phyloP scores from a whole-genome alignment of 1,139 yeast species.

The Scheffersomyces illinoinensis region DNA sequence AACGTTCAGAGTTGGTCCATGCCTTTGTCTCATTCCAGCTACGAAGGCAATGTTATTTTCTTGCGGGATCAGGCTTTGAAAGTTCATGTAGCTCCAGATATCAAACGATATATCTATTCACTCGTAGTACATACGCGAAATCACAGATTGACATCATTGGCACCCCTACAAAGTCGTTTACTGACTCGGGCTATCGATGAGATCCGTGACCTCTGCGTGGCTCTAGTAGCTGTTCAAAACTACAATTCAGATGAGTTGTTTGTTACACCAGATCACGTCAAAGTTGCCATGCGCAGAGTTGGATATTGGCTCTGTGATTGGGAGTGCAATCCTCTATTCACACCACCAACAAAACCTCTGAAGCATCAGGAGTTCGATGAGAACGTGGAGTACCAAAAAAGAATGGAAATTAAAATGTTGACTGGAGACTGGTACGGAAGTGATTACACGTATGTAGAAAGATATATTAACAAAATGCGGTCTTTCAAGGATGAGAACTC shows the following conservation, averaged over 20 bases:
- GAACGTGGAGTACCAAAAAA: slow-evolving; percentile 15
- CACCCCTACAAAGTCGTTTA: slow-evolving; percentile 38
- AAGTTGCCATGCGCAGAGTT: slow-evolving; percentile 43
- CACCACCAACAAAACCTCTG: slow-evolving; percentile 2
- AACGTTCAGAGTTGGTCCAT: slow-evolving; percentile 11
- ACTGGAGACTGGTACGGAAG: slow-evolving; percentile 52
- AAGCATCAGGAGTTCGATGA: slow-evolving; percentile 6
- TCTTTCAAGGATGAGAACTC: slow-evolving; percentile 21
- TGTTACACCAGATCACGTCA: slow-evolving; percentile 42
- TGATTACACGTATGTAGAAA: slow-evolving; percentile 38
- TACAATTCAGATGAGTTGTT: slow-evolving; percentile 15
- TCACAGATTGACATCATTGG: slow-evolving; percentile 42
- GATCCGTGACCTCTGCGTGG: slow-evolving; percentile 25
- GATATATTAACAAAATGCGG: slow-evolving; percentile 25
- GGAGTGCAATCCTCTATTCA: slow-evolving; percentile 29
- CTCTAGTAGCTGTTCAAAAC: slow-evolving; percentile 32
- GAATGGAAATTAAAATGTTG: slow-evolving; percentile 34
- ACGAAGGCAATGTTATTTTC: slow-evolving; percentile 2
- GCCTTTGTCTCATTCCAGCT: neutral
- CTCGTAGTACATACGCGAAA: slow-evolving; percentile 39
- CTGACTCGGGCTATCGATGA: slow-evolving; percentile 34
- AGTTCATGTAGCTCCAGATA: slow-evolving; percentile 37
- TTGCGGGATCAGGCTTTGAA: slow-evolving; percentile 8
- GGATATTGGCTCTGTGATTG: slow-evolving; percentile 51
- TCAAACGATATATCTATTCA: slow-evolving; percentile 40